Evolutionary conservation across 306 rosid genomes (phyloP).

Genomic region (Nissolia schottii): DNA sequence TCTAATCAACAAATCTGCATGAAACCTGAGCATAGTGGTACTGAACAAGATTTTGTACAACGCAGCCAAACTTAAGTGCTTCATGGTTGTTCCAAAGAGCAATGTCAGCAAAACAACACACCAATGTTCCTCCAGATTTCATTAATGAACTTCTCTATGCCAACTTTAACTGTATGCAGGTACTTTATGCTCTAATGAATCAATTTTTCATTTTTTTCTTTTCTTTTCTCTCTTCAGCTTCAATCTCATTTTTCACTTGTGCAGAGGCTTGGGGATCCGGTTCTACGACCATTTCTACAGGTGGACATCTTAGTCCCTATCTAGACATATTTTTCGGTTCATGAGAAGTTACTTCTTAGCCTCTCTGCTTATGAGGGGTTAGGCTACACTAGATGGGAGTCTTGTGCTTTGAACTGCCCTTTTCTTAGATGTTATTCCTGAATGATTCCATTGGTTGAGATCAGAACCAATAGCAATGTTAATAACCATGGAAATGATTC

Average conservation of each 20-base stretch:
- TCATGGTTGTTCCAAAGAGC: constrained; percentile 99
- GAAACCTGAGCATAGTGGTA: constrained; percentile 5
- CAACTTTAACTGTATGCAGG: constrained; percentile 86
- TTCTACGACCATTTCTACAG: constrained; percentile 91
- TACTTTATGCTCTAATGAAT: constrained; percentile 13
- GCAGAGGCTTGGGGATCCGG: constrained; percentile 95
- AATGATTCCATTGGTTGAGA: not conserved
- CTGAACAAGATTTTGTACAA: constrained; percentile 20
- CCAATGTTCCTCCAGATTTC: constrained; percentile 70
- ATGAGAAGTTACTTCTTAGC: too few relatives aligned
- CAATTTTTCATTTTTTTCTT: not conserved
- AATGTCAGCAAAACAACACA: constrained; percentile 77
- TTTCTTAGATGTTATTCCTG: constrained; percentile 9
- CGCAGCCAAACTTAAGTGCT: constrained; percentile 91
- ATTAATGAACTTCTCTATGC: constrained; percentile 81
- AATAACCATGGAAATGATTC: not conserved
- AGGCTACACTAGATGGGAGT: too few relatives aligned
- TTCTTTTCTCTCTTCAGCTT: not conserved
- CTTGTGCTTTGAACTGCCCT: too few relatives aligned
- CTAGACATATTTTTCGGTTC: not conserved
- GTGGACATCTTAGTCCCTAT: constrained; percentile 26
- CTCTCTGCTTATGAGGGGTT: too few relatives aligned
- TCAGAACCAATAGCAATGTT: not conserved
- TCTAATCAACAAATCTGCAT: constrained; percentile 2
- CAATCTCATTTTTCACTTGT: constrained; percentile 10